Evolutionary conservation across 805 yeast genomes (phyloP), one percentile per base, ranked within the genome.

Genomic region (Saccharomyces paradoxus): DNA sequence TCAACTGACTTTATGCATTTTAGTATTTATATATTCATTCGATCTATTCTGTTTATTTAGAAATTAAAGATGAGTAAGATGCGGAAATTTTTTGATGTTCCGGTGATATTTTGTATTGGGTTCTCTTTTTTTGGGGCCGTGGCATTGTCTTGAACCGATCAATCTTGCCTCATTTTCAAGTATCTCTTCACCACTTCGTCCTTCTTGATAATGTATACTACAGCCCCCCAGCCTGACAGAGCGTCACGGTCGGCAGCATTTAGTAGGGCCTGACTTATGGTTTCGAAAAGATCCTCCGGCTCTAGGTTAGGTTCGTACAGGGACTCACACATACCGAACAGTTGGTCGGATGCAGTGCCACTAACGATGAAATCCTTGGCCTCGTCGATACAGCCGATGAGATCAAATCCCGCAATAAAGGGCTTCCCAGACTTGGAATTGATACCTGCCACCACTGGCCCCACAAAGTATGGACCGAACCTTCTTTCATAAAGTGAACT

Each of bases 231-330:
- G 61, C 99, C 99, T 30, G 96, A 85, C 55, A 94, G 78, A 5
- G 97, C 96, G 73, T 94, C 99, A 78, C 99, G 87, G 72, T 94
- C 99, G 41, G 87, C 95, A 21, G 97, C 98, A 69, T 87, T 89
- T 76, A 94, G 76, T 56, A 94, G 76, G 0, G 97, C 92, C 73
- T 94, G 99, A 62, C 95, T 84, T 61, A 90, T 87, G 46, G 98
- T 92, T 72, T 94, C 98, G 68, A 94, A 94, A 62, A 94, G 77
- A 71, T 94, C 97, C 62, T 94, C 98, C 5, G 98, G 90, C 70
- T 83, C 97, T 63, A 95, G 77, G 66, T 87, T 77, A 46, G 98
- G 97, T 73, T 94, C 98, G 73, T 90, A 95, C 56, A 94, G 77
- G 12, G 96, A 81, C 75, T 94, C 99, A 74, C 99, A 95, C 97